Evolutionary conservation across 345 rosid genomes (phyloP), one percentile per base, ranked within the genome.

Genomic region (Garcia nutans): DNA sequence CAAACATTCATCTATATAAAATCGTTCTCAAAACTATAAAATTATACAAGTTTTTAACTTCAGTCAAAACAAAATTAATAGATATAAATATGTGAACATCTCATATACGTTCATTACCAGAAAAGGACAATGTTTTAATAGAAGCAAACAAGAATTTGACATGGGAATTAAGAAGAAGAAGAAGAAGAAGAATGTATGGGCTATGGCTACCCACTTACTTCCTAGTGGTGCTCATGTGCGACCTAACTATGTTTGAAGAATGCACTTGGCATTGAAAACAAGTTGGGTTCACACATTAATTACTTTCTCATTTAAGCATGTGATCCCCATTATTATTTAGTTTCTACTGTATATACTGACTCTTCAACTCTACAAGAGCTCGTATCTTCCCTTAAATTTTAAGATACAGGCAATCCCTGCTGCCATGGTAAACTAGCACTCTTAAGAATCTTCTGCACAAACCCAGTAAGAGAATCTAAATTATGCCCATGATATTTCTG

Each of bases 271-370:
- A 75, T 54, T 65, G 6, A 41, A 63, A 41, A 45, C 10, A 15
- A 67, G 20, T 22, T 28, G 65, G 60, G 33, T 44, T 75, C 71
- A 65, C 64, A 57, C 10, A 74, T 15, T 41, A n/a, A n/a, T n/a
- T 26, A 20, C 15, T 5, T 13, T 28, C 69, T 59, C 8, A 62
- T 54, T 60, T 47, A 0, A 60, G 19, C 86, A 71, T 63, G 84
- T 76, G 82, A 76, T 56, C 72, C 76, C 81, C 88, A 85, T 80
- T 80, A 85, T 80, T 80, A 37, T 37, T 37, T 24, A 56, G 8
- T 23, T 3, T 0, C 31, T 12, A 1, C 22, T 28, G 3, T 28
- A 28, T 28, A 28, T 62, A 41, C 11, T 60, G 79, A 60, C 72
- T 56, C 72, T 70, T 72, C 61, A 9, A 63, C 23, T 60, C 20